phyloP scores from a whole-genome alignment of 202 grass and related monocot species.

The Panicum virgatum region DNA sequence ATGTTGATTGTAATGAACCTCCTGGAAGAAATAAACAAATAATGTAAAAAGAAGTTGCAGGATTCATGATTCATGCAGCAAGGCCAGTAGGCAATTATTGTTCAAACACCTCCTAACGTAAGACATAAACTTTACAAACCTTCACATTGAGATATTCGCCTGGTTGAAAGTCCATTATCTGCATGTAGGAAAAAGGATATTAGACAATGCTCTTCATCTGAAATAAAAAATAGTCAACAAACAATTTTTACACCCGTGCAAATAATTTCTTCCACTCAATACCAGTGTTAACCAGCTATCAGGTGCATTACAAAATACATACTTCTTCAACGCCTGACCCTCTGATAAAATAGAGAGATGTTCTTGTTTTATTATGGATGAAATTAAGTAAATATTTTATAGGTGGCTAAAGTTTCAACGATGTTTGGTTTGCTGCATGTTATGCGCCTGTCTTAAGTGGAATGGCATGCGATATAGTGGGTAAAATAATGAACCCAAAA shows the following conservation, averaged over 20 bases:
- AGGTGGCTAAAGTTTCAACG: background rate
- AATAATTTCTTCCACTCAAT: constrained; percentile 13
- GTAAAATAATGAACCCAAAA: constrained; percentile 30
- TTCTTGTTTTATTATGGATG: background rate
- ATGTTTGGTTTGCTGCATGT: constrained; percentile 4
- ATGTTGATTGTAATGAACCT: constrained; percentile 99
- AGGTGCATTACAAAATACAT: constrained; percentile 8
- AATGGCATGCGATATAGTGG: background rate
- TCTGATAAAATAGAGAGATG: background rate
- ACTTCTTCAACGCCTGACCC: constrained; percentile 18
- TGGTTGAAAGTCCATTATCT: constrained; percentile 99
- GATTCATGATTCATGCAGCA: constrained; percentile 9
- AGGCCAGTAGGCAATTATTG: background rate
- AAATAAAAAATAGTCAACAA: background rate
- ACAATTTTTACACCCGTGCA: background rate
- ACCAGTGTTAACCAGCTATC: background rate
- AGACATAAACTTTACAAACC: constrained; percentile 53
- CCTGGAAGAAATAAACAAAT: constrained; percentile 54
- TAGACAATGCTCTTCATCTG: constrained; percentile 27
- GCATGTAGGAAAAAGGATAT: constrained; percentile 29
- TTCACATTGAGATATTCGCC: constrained; percentile 99
- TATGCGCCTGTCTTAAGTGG: background rate
- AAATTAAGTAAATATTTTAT: constrained; percentile 3
- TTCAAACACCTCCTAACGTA: constrained; percentile 11
- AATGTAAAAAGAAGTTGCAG: constrained; percentile 15